These are phyloP conservation scores for Warburgia ugandensis DNA, from an alignment of 164 flowering plant species.

Conservation along the genomic window DNA sequence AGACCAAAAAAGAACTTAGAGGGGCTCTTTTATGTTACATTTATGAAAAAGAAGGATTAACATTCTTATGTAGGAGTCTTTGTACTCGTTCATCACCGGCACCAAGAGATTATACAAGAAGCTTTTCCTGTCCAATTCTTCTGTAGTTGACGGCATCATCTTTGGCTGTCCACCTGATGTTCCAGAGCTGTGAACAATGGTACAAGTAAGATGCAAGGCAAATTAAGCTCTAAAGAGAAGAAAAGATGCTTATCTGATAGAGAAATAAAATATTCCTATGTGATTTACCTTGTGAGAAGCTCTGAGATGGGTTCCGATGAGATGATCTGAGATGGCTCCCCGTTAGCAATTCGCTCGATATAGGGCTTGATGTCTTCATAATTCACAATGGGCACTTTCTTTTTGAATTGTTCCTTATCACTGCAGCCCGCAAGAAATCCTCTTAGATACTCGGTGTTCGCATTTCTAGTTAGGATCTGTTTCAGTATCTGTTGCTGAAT, in stretches of 20 bases:
- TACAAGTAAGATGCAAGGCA: background rate
- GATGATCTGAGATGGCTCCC: slow-evolving; percentile 46
- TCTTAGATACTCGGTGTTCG: slow-evolving; percentile 36
- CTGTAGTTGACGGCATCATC: slow-evolving; percentile 51
- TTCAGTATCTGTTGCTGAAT: slow-evolving; percentile 35
- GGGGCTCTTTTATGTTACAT: background rate
- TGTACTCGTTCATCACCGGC: slow-evolving; percentile 51
- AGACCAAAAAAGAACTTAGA: background rate
- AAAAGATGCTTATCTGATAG: background rate
- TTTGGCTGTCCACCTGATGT: slow-evolving; percentile 63
- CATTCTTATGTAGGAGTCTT: background rate
- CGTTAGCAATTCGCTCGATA: slow-evolving; percentile 54
- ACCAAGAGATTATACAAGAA: slow-evolving; percentile 40
- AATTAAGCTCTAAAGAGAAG: background rate
- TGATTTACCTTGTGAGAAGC: slow-evolving; percentile 44
- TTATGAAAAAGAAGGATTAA: background rate
- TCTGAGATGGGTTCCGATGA: slow-evolving; percentile 46
- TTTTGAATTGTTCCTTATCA: slow-evolving; percentile 32
- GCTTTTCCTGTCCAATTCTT: slow-evolving; percentile 45
- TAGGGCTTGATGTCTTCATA: slow-evolving; percentile 55
- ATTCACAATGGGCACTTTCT: slow-evolving; percentile 47
- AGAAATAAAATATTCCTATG: background rate
- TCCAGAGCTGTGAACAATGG: slow-evolving; percentile 35
- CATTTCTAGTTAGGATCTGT: slow-evolving; percentile 40
- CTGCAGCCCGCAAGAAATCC: slow-evolving; percentile 27